Conservation (phyloP, 768 basidiomycete genomes). For the Lyophyllum semitale region DNA sequence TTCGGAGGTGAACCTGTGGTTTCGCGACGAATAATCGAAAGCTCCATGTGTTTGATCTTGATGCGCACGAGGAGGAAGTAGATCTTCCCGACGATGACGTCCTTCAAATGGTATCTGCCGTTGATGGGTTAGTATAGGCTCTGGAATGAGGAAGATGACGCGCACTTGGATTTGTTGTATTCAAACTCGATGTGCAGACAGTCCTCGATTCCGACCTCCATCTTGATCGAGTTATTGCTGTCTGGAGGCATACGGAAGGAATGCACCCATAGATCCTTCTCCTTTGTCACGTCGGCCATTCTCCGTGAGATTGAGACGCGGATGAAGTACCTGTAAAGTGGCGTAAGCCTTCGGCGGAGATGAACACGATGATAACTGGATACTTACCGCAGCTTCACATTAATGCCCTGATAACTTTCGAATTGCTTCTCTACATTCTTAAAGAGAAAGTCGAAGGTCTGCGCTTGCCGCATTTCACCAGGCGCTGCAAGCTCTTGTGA, state of each 20-base stretch:
- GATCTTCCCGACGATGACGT: slow-evolving; percentile 99
- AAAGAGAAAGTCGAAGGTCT: slow-evolving; percentile 96
- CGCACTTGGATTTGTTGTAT: slow-evolving; percentile 98
- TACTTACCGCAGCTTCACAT: slow-evolving; percentile 90
- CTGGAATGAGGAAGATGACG: slow-evolving; percentile 10
- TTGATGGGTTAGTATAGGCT: background rate
- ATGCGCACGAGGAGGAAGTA: slow-evolving; percentile 98
- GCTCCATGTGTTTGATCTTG: slow-evolving; percentile 99
- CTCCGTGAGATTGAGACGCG: slow-evolving; percentile 88
- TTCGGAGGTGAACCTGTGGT: slow-evolving; percentile 98
- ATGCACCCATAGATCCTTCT: slow-evolving; percentile 96
- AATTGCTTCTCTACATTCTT: slow-evolving; percentile 99
- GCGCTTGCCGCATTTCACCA: slow-evolving; percentile 96
- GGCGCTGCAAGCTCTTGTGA: slow-evolving; percentile 94
- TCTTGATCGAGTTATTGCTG: slow-evolving; percentile 97
- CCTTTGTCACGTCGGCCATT: slow-evolving; percentile 92
- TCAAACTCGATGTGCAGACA: slow-evolving; percentile 99
- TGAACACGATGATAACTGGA: background rate
- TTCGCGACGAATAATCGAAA: slow-evolving; percentile 96
- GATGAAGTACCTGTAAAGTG: slow-evolving; percentile 75
- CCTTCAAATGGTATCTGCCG: slow-evolving; percentile 92
- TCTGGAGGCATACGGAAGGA: slow-evolving; percentile 99
- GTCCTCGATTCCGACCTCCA: slow-evolving; percentile 99
- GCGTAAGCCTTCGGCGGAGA: background rate
- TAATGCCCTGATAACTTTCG: slow-evolving; percentile 97